A percentile compares a stretch with the other conserved stretches of the same genome.
Evolutionary conservation across 495 filamentous ascomycete species (phyloP).

Genomic region (Pyrenopolyporus hunteri): DNA sequence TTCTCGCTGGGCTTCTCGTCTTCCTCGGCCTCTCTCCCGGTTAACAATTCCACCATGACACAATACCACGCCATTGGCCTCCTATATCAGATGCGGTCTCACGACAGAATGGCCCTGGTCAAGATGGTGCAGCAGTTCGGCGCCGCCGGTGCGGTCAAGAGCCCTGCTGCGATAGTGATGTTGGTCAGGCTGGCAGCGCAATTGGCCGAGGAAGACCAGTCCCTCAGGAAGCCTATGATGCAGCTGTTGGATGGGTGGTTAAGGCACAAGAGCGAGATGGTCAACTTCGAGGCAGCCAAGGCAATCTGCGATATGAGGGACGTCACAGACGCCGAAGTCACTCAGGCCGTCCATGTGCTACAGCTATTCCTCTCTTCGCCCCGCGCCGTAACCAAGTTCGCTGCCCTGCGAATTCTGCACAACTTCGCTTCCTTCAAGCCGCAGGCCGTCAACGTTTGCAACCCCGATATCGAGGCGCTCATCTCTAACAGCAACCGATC

Average conservation of each 20-base stretch:
- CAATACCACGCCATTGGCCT: constrained; percentile 99
- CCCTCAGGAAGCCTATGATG: constrained; percentile 92
- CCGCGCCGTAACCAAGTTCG: constrained; percentile 95
- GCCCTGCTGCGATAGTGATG: constrained; percentile 88
- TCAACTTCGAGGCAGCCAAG: constrained; percentile 99
- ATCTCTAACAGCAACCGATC: constrained; percentile 97
- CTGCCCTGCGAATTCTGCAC: constrained; percentile 95
- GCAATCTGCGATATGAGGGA: constrained; percentile 94
- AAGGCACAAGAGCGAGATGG: constrained; percentile 99
- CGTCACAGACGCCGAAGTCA: constrained; percentile 88
- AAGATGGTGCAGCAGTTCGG: constrained; percentile 99
- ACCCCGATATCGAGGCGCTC: constrained; percentile 93
- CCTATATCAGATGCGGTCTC: constrained; percentile 95
- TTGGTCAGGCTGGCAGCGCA: constrained; percentile 92
- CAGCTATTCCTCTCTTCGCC: constrained; percentile 98
- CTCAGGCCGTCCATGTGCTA: constrained; percentile 90
- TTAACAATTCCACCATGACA: constrained; percentile 88
- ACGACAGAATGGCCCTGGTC: constrained; percentile 97
- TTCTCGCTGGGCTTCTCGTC: constrained; percentile 89
- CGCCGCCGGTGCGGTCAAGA: constrained; percentile 89
- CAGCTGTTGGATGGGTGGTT: constrained; percentile 94
- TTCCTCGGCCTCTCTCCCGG: constrained; percentile 70
- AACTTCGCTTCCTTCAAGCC: constrained; percentile 95
- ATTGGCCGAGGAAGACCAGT: constrained; percentile 89
- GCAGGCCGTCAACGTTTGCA: constrained; percentile 88